These are phyloP conservation scores for Chaetomiaceae sp. DNA, from an alignment of 2,329 filamentous ascomycete species.

Conservation along the genomic window DNA sequence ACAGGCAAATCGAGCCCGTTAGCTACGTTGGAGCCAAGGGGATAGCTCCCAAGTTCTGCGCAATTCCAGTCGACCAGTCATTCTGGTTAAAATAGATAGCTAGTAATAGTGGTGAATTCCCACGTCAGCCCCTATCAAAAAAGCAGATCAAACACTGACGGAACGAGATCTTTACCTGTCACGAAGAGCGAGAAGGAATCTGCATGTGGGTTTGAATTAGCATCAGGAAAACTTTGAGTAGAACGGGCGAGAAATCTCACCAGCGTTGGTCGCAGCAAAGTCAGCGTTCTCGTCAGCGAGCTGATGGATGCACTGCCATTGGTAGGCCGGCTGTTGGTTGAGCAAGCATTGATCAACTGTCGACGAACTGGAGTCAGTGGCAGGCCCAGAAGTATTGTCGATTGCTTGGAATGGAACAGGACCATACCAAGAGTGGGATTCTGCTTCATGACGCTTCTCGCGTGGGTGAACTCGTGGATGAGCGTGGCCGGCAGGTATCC, in stretches of 20 bases:
- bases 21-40: neutral
- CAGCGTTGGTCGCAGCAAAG: neutral
- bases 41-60: neutral
- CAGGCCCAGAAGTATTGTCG: too few relatives aligned
- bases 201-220: neutral
- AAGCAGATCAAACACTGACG: neutral
- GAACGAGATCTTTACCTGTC: neutral
- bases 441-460: neutral
- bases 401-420: too few relatives aligned
- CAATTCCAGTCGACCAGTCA: neutral
- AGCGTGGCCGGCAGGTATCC: neutral
- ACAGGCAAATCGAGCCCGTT: too few relatives aligned
- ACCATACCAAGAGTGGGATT: neutral
- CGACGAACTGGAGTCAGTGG: neutral
- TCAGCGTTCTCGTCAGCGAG: neutral
- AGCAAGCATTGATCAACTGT: neutral
- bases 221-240: too few relatives aligned
- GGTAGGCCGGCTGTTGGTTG: neutral
- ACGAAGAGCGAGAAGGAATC: slow-evolving; percentile 3
- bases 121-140: neutral
- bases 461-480: neutral
- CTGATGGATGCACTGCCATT: slow-evolving; percentile 1
- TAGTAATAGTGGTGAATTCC: too few relatives aligned
- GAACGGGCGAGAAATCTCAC: neutral
- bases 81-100: neutral